Conservation (phyloP, 2,329 filamentous ascomycete species). For the Parafenestella ontariensis region DNA sequence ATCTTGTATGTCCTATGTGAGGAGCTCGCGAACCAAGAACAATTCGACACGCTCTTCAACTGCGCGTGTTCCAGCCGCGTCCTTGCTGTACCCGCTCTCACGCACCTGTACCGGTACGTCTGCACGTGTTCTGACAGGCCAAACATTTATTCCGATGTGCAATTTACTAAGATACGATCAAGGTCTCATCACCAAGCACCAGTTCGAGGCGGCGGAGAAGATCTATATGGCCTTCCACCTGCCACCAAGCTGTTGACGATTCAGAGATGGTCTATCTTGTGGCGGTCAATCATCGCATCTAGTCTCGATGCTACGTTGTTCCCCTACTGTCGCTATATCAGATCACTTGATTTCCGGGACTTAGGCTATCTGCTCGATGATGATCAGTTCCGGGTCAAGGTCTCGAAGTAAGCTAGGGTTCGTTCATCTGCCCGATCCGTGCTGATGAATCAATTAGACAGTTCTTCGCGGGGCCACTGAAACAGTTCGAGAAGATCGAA, state of each 20-base stretch:
- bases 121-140: not conserved
- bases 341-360: constrained; percentile 68
- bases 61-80: constrained; percentile 64
- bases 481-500: constrained; percentile 50
- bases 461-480: constrained; percentile 60
- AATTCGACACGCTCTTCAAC: constrained; percentile 67
- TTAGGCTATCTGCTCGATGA: constrained; percentile 66
- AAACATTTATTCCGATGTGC: not conserved
- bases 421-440: not conserved
- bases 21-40: constrained; percentile 62
- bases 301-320: constrained; percentile 68
- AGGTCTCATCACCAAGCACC: constrained; percentile 55
- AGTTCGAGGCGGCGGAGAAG: constrained; percentile 54
- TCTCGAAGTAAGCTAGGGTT: constrained; percentile 58
- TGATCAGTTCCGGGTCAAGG: constrained; percentile 63
- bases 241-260: constrained; percentile 55
- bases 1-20: constrained; percentile 67
- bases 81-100: constrained; percentile 66
- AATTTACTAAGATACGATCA: not conserved
- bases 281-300: constrained; percentile 73
- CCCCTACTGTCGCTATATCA: constrained; percentile 74
- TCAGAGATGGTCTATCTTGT: constrained; percentile 68
- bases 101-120: constrained; percentile 67
- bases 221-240: constrained; percentile 39
- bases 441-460: constrained; percentile 42